Evolutionary conservation across 495 filamentous ascomycete species (phyloP).

Genomic region (Hypoxylon subgilvum): DNA sequence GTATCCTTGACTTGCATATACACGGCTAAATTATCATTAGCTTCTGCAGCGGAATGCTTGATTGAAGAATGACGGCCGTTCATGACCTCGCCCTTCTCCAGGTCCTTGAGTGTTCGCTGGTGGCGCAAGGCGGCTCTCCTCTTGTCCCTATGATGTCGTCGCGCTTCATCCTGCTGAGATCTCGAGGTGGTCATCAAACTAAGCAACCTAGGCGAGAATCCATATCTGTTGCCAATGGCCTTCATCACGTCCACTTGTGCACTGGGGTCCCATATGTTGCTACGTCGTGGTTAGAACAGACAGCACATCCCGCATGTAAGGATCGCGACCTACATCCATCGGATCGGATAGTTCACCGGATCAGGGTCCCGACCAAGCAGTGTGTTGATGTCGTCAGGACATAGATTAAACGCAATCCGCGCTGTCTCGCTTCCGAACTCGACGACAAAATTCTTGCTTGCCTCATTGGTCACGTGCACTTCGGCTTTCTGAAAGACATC

Average conservation of each 20-base stretch:
- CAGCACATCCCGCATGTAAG: background rate
- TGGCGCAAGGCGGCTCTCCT: constrained; percentile 6
- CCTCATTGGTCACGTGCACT: constrained; percentile 42
- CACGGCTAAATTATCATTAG: constrained; percentile 33
- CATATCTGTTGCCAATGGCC: constrained; percentile 62
- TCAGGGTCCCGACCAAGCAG: constrained; percentile 39
- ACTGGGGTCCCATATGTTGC: constrained; percentile 76
- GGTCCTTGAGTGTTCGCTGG: constrained; percentile 17
- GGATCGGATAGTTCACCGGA: constrained; percentile 39
- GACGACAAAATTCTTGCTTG: constrained; percentile 69
- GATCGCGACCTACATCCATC: constrained; percentile 69
- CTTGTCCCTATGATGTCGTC: constrained; percentile 23
- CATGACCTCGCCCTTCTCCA: constrained; percentile 23
- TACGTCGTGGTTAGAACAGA: constrained; percentile 37
- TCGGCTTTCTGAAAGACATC: constrained; percentile 52
- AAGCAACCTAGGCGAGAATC: constrained; percentile 69
- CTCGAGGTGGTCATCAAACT: constrained; percentile 59
- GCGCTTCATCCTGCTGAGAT: constrained; percentile 12
- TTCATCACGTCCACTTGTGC: constrained; percentile 61
- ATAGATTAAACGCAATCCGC: constrained; percentile 66
- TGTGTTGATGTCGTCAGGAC: constrained; percentile 48
- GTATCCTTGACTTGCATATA: constrained; percentile 44
- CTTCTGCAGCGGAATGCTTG: constrained; percentile 17
- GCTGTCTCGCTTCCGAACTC: constrained; percentile 72
- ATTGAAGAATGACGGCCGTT: constrained; percentile 17